A percentile compares a stretch with the other conserved stretches of the same genome.
These are phyloP conservation scores for Fusarium illudens DNA, from an alignment of 2,329 filamentous ascomycete genomes.

Conservation along the genomic window DNA sequence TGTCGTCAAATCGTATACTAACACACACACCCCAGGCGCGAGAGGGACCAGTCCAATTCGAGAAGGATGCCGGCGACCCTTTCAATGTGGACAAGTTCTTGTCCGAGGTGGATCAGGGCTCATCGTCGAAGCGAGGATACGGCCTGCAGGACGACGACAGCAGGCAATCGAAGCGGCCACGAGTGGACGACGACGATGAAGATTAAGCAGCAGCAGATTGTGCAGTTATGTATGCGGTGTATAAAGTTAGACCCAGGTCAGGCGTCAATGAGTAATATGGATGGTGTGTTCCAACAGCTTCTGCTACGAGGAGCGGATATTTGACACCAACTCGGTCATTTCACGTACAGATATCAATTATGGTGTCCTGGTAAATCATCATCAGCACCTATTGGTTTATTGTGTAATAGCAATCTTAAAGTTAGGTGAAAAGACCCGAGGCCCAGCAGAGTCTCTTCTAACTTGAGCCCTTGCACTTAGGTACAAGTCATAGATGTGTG, in stretches of 20 bases:
- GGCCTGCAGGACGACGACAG: constrained; percentile 74
- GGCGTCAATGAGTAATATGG: constrained; percentile 31
- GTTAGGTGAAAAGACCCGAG: no score
- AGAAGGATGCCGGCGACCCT: constrained; percentile 85
- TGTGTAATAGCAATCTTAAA: no score
- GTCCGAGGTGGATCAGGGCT: constrained; percentile 74
- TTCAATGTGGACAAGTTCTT: constrained; percentile 97
- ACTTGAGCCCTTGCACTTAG: neutral
- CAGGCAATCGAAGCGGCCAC: constrained; percentile 73
- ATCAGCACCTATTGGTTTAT: neutral
- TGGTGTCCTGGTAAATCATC: neutral
- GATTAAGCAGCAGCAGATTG: constrained; percentile 25
- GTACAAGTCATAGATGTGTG: neutral
- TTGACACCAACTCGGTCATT: neutral
- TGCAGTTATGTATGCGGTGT: constrained; percentile 20
- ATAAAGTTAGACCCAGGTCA: constrained; percentile 37
- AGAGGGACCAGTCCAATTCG: constrained; percentile 94
- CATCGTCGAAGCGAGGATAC: constrained; percentile 76
- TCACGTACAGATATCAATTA: neutral
- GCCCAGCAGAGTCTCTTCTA: neutral
- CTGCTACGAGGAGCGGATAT: neutral
- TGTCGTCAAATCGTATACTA: constrained; percentile 38
- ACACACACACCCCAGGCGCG: constrained; percentile 62
- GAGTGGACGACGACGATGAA: constrained; percentile 72
- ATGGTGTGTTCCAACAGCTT: neutral